These are phyloP conservation scores for Syzygium jambos DNA, from an alignment of 345 rosid species.

Conservation along the genomic window DNA sequence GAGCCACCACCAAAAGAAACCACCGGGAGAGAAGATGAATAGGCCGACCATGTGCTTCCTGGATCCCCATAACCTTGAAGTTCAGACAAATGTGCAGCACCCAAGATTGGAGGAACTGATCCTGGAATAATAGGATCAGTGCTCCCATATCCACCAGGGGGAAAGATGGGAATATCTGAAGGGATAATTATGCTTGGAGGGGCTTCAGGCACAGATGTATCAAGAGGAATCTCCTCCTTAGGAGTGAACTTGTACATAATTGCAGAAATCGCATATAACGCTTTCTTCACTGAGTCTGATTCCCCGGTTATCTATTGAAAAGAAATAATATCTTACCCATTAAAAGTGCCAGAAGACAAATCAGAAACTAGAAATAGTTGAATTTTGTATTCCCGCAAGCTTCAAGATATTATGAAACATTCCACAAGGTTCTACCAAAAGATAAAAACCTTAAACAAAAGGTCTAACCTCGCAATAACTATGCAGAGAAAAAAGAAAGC, in stretches of 20 bases:
- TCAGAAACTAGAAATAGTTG: not conserved
- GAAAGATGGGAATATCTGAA: slow-evolving; percentile 75
- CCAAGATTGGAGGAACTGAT: slow-evolving; percentile 52
- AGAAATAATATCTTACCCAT: not conserved
- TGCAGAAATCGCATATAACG: slow-evolving; percentile 74
- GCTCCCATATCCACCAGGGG: slow-evolving; percentile 51
- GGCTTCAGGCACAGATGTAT: slow-evolving; percentile 54
- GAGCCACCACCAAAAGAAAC: slow-evolving; percentile 46
- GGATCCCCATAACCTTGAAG: slow-evolving; percentile 64
- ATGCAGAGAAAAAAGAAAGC: not conserved
- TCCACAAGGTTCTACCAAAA: not conserved
- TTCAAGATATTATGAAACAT: not conserved
- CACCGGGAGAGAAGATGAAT: slow-evolving; percentile 64
- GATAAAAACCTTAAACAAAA: not conserved
- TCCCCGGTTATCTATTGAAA: slow-evolving; percentile 69
- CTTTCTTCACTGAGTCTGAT: slow-evolving; percentile 69
- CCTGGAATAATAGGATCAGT: slow-evolving; percentile 50
- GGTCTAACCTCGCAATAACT: not conserved
- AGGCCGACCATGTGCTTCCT: slow-evolving; percentile 61
- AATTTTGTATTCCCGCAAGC: not conserved
- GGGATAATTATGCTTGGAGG: slow-evolving; percentile 78
- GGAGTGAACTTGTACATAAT: slow-evolving; percentile 86
- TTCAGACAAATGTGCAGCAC: slow-evolving; percentile 51
- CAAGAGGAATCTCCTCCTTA: slow-evolving; percentile 82
- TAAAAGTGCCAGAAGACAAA: not conserved